Evolutionary conservation across 352 stramenopile species (phyloP), one percentile per base, ranked within the genome.

Genomic region (Phytophthora hybrid): DNA sequence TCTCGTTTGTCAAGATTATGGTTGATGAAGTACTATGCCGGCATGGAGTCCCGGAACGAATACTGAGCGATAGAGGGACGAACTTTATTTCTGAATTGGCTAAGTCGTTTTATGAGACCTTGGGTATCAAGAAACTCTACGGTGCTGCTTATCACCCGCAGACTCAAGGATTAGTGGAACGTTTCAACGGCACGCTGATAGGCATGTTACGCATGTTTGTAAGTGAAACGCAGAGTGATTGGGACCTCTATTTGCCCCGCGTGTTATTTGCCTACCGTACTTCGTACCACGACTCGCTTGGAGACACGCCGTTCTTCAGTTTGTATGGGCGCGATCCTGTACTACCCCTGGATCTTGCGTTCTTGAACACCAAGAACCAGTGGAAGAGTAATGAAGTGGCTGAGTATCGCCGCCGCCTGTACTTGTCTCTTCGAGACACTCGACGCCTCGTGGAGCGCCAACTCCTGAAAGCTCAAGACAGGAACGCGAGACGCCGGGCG

Each of bases 381-480:
- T 71, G 32, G 46, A 60, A 65, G 5, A 65, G 57, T 16, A 62
- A 73, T 26, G 57, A 67, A 21, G 57, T 73, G 5, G 49, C 49
- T 3, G 14, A 23, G 1, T 67, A 73, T 9, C 16, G 32, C 1
- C 8, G 66, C 7, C 11, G 60, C 5, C 11, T 73, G n/a, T 46
- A 46, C 5, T 4, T 73, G 47, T 0, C 37, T 0, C 10, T 67
- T 4, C 18, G 13, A 9, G 49, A 73, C 5, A 61, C 66, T 0
- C 8, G 66, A 0, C 11, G 10, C 0, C 9, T 63, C 2, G 66
- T 67, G 37, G 37, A 73, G 6, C 29, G 58, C 0, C 67, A 74
- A n/a, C 23, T 74, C 13, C 1, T 65, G 10, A 52, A n/a, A 26
- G 37, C 9, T 18, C 37, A 44, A 44, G 37, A 44, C 37, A 11